phyloP scores from a whole-genome alignment of 257 asterid species.

The Solanum chmielewskii region DNA sequence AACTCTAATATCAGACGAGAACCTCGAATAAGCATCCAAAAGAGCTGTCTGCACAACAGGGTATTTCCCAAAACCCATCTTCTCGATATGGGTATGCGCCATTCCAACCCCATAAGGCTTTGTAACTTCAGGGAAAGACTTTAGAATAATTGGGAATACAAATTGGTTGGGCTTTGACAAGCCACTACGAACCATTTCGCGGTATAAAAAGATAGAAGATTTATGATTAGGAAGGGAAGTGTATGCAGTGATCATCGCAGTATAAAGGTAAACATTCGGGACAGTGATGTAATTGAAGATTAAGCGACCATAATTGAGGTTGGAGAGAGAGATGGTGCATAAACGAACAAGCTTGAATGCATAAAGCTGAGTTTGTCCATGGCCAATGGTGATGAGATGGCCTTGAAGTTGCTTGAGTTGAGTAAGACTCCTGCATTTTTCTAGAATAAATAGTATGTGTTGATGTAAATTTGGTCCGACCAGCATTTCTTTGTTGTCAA shows the following conservation, averaged over 20 bases:
- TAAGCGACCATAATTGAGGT: conserved; percentile 48
- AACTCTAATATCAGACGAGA: conserved; percentile 19
- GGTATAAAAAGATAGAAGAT: conserved; percentile 40
- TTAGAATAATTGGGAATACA: conserved; percentile 43
- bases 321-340: conserved; percentile 38
- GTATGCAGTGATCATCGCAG: conserved; percentile 49
- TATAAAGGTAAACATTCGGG: conserved; percentile 53
- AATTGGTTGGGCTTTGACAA: conserved; percentile 54
- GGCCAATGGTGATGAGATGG: conserved; percentile 55
- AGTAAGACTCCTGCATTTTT: conserved; percentile 33
- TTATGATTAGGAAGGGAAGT: conserved; percentile 26
- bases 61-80: conserved; percentile 38
- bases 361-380: conserved; percentile 55
- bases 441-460: conserved; percentile 34
- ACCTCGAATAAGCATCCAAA: conserved; percentile 48
- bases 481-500: conserved; percentile 13
- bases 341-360: conserved; percentile 71
- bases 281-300: conserved; percentile 44
- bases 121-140: conserved; percentile 44
- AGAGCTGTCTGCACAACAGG: conserved; percentile 59
- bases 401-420: conserved; percentile 74
- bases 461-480: conserved; percentile 32
- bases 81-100: conserved; percentile 57
- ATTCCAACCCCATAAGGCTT: conserved; percentile 40
- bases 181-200: conserved; percentile 41